Evolutionary conservation across 495 filamentous ascomycete species (phyloP), one percentile per base, ranked within the genome.

Genomic region (Aspergillus wentii): DNA sequence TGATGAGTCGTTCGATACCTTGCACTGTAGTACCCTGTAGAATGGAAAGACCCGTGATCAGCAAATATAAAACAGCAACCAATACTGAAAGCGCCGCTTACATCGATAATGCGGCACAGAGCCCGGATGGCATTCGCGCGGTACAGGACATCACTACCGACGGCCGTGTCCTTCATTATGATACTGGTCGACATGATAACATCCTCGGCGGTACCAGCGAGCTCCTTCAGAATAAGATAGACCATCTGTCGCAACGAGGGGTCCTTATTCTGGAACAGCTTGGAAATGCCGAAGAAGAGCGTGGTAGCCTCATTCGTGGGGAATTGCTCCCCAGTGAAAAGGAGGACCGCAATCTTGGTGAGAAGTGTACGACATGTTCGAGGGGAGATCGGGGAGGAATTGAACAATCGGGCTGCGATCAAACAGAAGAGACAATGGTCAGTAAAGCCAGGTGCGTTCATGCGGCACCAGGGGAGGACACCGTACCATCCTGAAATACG

Each of bases 261-360:
- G 80, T 99, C 92, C 64, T 95, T 95, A 66, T 96, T 96, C 69
- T 99, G 92, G 74, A 99, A 99, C 41, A 99, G 80, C 72, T 99
- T 99, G 43, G 90, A 95, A 62, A 99, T 97, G 44, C 91, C 89
- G 68, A 99, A 97, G 78, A 99, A 99, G 41, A 99, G 86, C 30
- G 87, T 88, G 19, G 92, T 99, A 46, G 92, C 92, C 76, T 99
- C 92, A 51, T 94, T 92, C 47, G 84, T 88, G 28, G 90, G 92
- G 73, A 97, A 97, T 48, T 79, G 84, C 72, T 99, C 92, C 44
- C 94, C 92, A 17, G 90, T 97, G 68, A 96, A 95, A 46, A 97
- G 73, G 52, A 97, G 83, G 44, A 97, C 85, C 35, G 87, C 89
- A 51, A 99, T 94, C 74, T 99, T 97, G 49, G 94, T 99, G 40